Conservation (phyloP, 1,139 yeast genomes). For the Candida freyschussii region DNA sequence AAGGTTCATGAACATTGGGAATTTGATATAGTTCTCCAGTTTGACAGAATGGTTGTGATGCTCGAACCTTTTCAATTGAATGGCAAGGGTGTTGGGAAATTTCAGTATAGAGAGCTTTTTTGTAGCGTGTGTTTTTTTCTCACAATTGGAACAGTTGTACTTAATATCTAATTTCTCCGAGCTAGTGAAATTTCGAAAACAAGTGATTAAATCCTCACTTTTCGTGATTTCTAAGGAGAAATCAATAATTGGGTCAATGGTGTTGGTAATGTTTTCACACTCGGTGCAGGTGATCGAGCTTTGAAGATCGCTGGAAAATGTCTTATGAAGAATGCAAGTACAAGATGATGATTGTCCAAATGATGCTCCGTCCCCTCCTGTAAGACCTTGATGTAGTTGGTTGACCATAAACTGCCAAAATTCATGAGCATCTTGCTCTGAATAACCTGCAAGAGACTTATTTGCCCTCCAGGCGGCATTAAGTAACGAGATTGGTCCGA, state of each 20-base stretch:
- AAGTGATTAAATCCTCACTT: constrained; percentile 44
- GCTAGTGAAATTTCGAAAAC: constrained; percentile 71
- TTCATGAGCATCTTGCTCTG: constrained; percentile 98
- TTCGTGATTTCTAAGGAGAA: constrained; percentile 68
- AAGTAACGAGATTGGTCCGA: constrained; percentile 68
- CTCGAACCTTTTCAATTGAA: constrained; percentile 85
- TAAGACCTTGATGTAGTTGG: constrained; percentile 62
- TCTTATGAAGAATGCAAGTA: constrained; percentile 74
- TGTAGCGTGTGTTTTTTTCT: constrained; percentile 54
- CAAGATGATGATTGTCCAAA: constrained; percentile 34
- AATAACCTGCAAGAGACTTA: constrained; percentile 83
- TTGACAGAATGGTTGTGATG: constrained; percentile 63
- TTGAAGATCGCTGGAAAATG: constrained; percentile 70
- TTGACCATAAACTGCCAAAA: constrained; percentile 88
- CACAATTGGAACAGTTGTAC: constrained; percentile 68
- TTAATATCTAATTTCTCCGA: constrained; percentile 71
- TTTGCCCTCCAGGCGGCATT: constrained; percentile 83
- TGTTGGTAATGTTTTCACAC: constrained; percentile 60
- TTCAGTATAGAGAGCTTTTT: constrained; percentile 66
- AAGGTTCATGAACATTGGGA: constrained; percentile 71
- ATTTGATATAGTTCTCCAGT: constrained; percentile 67
- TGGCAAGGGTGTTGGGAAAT: constrained; percentile 71
- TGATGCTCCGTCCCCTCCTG: constrained; percentile 6
- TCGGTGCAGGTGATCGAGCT: constrained; percentile 69
- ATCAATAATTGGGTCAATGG: constrained; percentile 88